phyloP scores from a whole-genome alignment of 331 rosid species.

The Ulmus americana region DNA sequence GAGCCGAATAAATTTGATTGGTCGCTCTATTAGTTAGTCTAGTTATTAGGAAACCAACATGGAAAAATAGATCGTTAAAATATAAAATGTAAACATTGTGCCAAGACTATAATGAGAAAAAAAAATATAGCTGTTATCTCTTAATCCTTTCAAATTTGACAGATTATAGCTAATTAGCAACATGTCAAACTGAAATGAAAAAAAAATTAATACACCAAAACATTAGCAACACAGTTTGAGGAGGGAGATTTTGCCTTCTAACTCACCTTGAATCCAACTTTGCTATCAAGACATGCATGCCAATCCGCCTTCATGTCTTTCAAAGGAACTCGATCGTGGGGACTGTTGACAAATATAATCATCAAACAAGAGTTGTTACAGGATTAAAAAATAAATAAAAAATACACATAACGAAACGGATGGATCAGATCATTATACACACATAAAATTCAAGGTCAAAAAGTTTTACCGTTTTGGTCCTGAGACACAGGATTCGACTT shows the following conservation, averaged over 20 bases:
- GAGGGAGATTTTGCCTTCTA: background rate
- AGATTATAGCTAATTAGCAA: too few relatives aligned
- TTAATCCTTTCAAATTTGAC: too few relatives aligned
- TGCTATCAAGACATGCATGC: conserved; percentile 74
- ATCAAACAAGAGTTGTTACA: background rate
- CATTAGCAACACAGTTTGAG: conserved; percentile 1
- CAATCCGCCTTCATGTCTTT: conserved; percentile 80
- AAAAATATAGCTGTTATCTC: too few relatives aligned
- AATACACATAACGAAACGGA: background rate
- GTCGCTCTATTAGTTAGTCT: too few relatives aligned
- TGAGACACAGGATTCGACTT: conserved; percentile 73
- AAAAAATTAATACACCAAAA: background rate
- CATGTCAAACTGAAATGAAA: too few relatives aligned
- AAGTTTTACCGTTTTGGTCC: conserved; percentile 75
- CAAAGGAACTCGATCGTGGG: conserved; percentile 74
- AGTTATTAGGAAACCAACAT: too few relatives aligned
- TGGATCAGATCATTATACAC: background rate
- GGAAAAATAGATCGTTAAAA: too few relatives aligned
- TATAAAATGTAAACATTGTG: too few relatives aligned
- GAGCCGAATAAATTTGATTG: background rate
- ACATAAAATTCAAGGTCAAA: background rate
- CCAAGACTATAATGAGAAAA: too few relatives aligned
- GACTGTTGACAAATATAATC: conserved; percentile 34
- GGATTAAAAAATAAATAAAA: conserved; percentile 12
- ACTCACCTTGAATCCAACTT: conserved; percentile 83